phyloP scores from a whole-genome alignment of 148 eudicot genomes.

The Rhododendron henanense region DNA sequence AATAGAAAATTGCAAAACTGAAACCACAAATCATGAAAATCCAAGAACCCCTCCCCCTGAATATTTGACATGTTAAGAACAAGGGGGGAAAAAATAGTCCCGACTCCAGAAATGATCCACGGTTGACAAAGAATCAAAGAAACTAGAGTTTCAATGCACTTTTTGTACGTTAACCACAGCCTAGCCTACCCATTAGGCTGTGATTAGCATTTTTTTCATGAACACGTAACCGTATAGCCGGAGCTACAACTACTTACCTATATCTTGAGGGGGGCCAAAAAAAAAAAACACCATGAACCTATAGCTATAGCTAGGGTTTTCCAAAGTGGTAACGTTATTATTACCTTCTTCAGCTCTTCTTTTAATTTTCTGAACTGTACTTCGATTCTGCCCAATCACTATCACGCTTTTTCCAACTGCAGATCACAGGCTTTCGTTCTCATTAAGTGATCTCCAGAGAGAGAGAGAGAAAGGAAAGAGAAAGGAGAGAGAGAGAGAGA shows the following conservation, averaged over 20 bases:
- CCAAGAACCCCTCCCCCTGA: not conserved
- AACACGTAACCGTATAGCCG: not conserved
- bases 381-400: not conserved
- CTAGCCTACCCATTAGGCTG: not conserved
- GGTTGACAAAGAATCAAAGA: not conserved
- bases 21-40: not conserved
- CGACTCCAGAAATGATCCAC: not conserved
- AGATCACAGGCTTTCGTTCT: not conserved
- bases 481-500: not conserved
- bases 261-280: no score
- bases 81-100: not conserved
- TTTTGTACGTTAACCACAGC: no score
- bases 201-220: not conserved
- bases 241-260: not conserved
- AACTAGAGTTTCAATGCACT: not conserved
- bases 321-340: not conserved
- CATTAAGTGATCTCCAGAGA: not conserved
- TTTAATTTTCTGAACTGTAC: not conserved
- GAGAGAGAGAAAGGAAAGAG: not conserved
- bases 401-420: not conserved
- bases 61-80: not conserved
- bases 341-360: not conserved
- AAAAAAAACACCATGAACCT: not conserved
- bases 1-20: not conserved
- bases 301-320: not conserved